phyloP scores from a whole-genome alignment of 345 rosid genomes.

The Brassica incana region DNA sequence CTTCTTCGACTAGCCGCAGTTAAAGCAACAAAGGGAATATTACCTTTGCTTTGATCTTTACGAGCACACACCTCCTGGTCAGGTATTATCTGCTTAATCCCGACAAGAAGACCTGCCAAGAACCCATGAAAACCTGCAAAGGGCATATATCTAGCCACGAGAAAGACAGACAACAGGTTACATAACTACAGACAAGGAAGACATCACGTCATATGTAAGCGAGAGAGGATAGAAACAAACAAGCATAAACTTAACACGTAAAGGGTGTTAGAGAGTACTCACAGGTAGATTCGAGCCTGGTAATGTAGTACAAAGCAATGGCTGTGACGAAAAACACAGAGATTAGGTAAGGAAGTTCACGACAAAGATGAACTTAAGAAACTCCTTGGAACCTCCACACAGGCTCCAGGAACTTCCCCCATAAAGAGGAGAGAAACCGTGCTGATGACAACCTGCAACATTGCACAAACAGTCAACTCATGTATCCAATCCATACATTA shows the following conservation, averaged over 20 bases:
- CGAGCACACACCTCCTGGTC: slow-evolving; percentile 79
- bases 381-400: slow-evolving; percentile 89
- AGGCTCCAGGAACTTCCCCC: slow-evolving; percentile 96
- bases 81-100: slow-evolving; percentile 91
- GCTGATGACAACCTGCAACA: slow-evolving; percentile 63
- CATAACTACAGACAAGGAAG: too few species aligned
- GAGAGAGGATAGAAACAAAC: background rate
- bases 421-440: slow-evolving; percentile 75
- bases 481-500: slow-evolving; percentile 1
- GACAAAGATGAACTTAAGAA: slow-evolving; percentile 85
- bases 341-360: slow-evolving; percentile 78
- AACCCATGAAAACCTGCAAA: slow-evolving; percentile 94
- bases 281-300: slow-evolving; percentile 87
- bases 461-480: slow-evolving; percentile 2
- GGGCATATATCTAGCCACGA: slow-evolving; percentile 79
- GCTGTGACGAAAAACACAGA: slow-evolving; percentile 84
- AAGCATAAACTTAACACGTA: slow-evolving; percentile 6
- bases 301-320: slow-evolving; percentile 81
- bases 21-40: slow-evolving; percentile 2
- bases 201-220: background rate
- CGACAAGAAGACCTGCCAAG: slow-evolving; percentile 85
- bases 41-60: slow-evolving; percentile 92
- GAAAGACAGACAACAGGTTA: too few species aligned
- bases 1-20: background rate
- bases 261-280: slow-evolving; percentile 36